Conservation (phyloP, 176 grass and related monocot species). For the Rhynchospora pubera region DNA sequence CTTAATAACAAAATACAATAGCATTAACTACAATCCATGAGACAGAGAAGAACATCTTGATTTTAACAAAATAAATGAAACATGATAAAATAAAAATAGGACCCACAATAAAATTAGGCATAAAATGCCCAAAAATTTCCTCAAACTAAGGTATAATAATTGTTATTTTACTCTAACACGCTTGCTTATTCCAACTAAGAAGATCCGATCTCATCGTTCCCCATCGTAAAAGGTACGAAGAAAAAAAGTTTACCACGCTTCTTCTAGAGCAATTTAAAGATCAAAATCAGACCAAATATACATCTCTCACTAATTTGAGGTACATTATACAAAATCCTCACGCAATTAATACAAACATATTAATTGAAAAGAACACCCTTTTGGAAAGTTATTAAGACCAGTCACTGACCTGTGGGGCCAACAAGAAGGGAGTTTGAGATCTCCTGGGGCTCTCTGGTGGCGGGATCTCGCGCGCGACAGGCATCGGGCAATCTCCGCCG, state of each 20-base stretch:
- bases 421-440: constrained; percentile 43
- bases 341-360: neutral
- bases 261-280: neutral
- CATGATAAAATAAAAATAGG: neutral
- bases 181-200: neutral
- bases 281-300: neutral
- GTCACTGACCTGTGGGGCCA: constrained; percentile 50
- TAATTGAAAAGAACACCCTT: neutral
- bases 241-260: neutral
- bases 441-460: constrained; percentile 35
- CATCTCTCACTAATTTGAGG: neutral
- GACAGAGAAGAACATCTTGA: neutral
- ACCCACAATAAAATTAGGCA: neutral
- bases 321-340: constrained; percentile 1
- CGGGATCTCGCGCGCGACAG: neutral
- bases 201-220: neutral
- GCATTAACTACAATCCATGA: neutral
- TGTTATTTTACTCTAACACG: neutral
- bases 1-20: neutral
- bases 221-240: neutral
- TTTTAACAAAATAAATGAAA: neutral
- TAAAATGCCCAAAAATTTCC: neutral
- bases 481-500: constrained; percentile 13
- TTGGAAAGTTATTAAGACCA: neutral
- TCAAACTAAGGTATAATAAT: neutral